Base-by-base conservation (phyloP, 208 protist genomes). In the Tritrichomonas foetus region DNA sequence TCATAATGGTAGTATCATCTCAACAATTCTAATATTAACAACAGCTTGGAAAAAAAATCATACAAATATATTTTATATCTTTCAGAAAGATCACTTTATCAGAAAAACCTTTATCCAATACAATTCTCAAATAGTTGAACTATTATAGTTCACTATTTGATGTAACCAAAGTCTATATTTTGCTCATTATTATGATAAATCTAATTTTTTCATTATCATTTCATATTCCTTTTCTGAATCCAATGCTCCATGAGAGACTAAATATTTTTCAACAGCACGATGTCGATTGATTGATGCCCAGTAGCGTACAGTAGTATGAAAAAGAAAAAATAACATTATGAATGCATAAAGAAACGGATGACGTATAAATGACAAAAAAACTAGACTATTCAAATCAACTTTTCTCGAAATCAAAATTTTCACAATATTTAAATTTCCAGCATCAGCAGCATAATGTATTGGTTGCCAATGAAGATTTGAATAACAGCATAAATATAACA, bases 211-310 rank as follows among this genome's bases (percentile, higher is more conserved):
- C n/a, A 33, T 47, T n/a, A 84, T 84, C 44, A 53, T 53, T 53
- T 84, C 44, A 84, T 53, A 84, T 84, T 84, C 74, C 13, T 9
- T 3, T 33, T 84, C 74, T 33, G 13, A 33, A 84, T 84, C 74
- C 13, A 53, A 53, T n/a, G 74, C 74, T 33, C 74, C 74, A 53
- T 84, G 36, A 53, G 36, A 0, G 13, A 84, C 44, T 9, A 84
- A 30, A 53, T 39, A 84, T n/a, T 53, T 84, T 53, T 84, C 74
- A 53, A 84, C 22, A 53, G 49, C 41, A 47, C 74, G 27, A 84
- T 84, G 74, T 33, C 44, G 20, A 53, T 84, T 84, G 1, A 84
- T 84, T 53, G 74, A 84, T 53, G 74, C 74, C 74, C 74, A 84
- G 53, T 84, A 84, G 3, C 74, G 20, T 53, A 44, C n/a, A n/a